Evolutionary conservation across 2,329 filamentous ascomycete species (phyloP).

Genomic region (Trichoderma simmonsii): DNA sequence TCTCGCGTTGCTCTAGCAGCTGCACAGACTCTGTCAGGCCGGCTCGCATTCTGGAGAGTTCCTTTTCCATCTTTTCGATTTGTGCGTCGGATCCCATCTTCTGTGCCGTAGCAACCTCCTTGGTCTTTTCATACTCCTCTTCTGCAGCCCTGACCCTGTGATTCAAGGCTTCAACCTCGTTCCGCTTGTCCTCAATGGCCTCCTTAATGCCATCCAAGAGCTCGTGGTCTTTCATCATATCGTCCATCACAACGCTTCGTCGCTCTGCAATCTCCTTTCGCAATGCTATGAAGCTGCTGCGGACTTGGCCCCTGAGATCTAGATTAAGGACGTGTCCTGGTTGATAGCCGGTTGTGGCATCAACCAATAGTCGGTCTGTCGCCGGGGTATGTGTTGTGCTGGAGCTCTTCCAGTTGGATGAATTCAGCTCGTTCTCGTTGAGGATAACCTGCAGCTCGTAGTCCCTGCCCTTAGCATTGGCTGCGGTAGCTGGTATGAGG

Average conservation of each 20-base stretch:
- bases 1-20: constrained; percentile 89
- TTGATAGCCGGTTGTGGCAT: constrained; percentile 81
- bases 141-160: constrained; percentile 85
- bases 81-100: constrained; percentile 87
- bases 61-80: constrained; percentile 98
- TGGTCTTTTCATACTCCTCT: constrained; percentile 90
- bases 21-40: constrained; percentile 83
- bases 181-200: constrained; percentile 91
- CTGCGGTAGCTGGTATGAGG: constrained; percentile 78
- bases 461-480: constrained; percentile 79
- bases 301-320: constrained; percentile 79
- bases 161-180: constrained; percentile 86
- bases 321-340: constrained; percentile 84
- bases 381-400: constrained; percentile 32
- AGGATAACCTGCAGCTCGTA: constrained; percentile 85
- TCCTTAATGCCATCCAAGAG: constrained; percentile 92
- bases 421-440: constrained; percentile 73
- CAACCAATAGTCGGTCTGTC: constrained; percentile 76
- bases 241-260: constrained; percentile 75
- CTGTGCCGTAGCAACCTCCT: constrained; percentile 80
- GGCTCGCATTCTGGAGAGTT: constrained; percentile 87
- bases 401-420: constrained; percentile 50
- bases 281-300: constrained; percentile 71
- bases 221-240: constrained; percentile 92
- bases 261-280: constrained; percentile 92